Evolutionary conservation across 345 rosid species (phyloP), one percentile per base, ranked within the genome.

Genomic region (Corchorus olitorius): DNA sequence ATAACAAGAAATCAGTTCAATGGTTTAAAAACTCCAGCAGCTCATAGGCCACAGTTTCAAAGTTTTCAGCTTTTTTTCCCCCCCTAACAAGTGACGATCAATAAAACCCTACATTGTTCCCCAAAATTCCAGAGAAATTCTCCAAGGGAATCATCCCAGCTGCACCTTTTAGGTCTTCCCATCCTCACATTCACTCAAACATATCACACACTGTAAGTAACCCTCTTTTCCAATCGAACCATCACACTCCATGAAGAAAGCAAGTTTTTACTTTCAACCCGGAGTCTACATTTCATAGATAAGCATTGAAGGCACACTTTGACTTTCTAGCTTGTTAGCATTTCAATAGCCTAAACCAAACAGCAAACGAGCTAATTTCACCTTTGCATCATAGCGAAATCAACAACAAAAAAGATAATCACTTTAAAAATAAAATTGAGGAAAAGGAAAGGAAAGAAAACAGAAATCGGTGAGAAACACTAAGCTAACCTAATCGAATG

Each of bases 401-500:
- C 34, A 46, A 45, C 9, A 20, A 19, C 50, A 66, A 64, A 39
- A 64, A 17, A 1, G 7, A 66, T 19, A 45, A 19, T 12, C 37
- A 66, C 17, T 20, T 66, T 43, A 5, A 66, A 41, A 12, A 6
- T 64, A 17, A 17, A 27, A 19, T 58, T 27, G 27, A 27, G 27
- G 27, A 27, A 27, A 27, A 27, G 1, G 27, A 70, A 70, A 70
- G 15, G 8, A 4, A 14, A 52, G 6, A 46, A 8, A 65, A 27
- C 33, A 48, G 19, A 72, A 59, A 72, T 35, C 11, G 62, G 73
- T 8, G 7, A 17, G 10, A 67, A 67, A 67, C 33, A 4, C 27
- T 52, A 52, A 70, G 48, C 5, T 52, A 70, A 34, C 61, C 48
- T 70, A 70, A 70, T 17, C 34, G 61, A 70, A 52, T 16, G 66